Conservation (phyloP, 371 early-diverging fungal genomes). For the Mucor saturninus region DNA sequence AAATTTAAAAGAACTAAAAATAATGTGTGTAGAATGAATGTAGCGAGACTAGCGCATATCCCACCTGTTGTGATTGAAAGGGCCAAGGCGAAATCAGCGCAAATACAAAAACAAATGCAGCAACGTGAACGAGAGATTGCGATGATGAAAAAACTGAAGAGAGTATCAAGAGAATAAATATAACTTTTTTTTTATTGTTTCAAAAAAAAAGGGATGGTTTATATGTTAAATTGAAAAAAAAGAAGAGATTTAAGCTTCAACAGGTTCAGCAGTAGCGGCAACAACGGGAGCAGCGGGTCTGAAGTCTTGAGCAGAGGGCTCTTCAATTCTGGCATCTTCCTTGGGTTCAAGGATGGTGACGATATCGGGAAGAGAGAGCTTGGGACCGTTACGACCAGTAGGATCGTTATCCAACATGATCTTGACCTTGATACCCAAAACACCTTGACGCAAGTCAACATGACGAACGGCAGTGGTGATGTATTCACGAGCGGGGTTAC, state of each 20-base stretch:
- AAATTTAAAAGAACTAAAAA: too few relatives aligned
- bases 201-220: not conserved
- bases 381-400: slow-evolving; percentile 95
- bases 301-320: slow-evolving; percentile 80
- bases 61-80: slow-evolving; percentile 56
- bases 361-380: slow-evolving; percentile 95
- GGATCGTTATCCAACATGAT: slow-evolving; percentile 99
- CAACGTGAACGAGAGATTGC: not conserved
- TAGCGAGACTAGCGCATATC: slow-evolving; percentile 79
- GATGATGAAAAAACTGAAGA: not conserved
- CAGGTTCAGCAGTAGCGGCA: slow-evolving; percentile 19
- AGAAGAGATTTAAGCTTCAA: slow-evolving; percentile 12
- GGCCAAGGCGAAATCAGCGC: slow-evolving; percentile 64
- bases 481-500: slow-evolving; percentile 97
- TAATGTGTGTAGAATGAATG: slow-evolving; percentile 63
- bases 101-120: slow-evolving; percentile 47
- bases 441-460: slow-evolving; percentile 99
- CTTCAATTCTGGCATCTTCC: slow-evolving; percentile 78
- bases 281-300: slow-evolving; percentile 54
- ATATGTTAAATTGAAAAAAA: not conserved
- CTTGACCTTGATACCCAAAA: slow-evolving; percentile 99
- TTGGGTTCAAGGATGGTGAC: slow-evolving; percentile 96
- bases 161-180: not conserved
- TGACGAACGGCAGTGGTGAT: slow-evolving; percentile 98
- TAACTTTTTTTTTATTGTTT: not conserved